These are phyloP conservation scores for Tillandsia leiboldiana DNA, from an alignment of 176 grass and related monocot species.

Conservation along the genomic window DNA sequence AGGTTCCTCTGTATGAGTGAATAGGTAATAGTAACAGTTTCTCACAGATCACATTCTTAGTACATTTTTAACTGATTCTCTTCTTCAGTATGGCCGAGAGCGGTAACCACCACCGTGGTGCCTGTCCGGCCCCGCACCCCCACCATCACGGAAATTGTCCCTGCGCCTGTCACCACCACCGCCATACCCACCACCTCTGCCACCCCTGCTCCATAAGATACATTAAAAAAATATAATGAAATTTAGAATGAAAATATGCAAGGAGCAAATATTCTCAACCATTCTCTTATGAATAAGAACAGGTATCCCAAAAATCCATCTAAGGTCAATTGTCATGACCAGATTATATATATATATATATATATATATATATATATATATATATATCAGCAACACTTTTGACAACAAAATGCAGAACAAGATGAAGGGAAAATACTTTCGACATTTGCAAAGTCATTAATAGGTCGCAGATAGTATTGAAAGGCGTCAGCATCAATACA, in stretches of 20 bases:
- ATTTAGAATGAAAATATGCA: not conserved
- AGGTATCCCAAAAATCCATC: no score
- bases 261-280: not conserved
- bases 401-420: no score
- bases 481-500: no score
- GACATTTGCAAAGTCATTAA: no score
- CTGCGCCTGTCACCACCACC: slow-evolving; percentile 64
- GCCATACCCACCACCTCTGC: slow-evolving; percentile 68
- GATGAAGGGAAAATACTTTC: no score
- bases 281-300: not conserved
- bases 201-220: slow-evolving; percentile 25
- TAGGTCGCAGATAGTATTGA: no score
- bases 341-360: no score
- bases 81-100: slow-evolving; percentile 85
- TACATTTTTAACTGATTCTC: slow-evolving; percentile 38
- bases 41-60: slow-evolving; percentile 73
- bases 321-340: no score
- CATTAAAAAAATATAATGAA: not conserved
- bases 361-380: no score
- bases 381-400: no score
- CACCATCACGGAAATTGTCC: slow-evolving; percentile 74
- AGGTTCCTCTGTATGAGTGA: slow-evolving; percentile 44
- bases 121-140: slow-evolving; percentile 79
- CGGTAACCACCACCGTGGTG: slow-evolving; percentile 73
- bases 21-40: slow-evolving; percentile 72